These are phyloP conservation scores for Aspergillus sclerotiicarbonarius DNA, from an alignment of 495 filamentous ascomycete species.

Conservation along the genomic window DNA sequence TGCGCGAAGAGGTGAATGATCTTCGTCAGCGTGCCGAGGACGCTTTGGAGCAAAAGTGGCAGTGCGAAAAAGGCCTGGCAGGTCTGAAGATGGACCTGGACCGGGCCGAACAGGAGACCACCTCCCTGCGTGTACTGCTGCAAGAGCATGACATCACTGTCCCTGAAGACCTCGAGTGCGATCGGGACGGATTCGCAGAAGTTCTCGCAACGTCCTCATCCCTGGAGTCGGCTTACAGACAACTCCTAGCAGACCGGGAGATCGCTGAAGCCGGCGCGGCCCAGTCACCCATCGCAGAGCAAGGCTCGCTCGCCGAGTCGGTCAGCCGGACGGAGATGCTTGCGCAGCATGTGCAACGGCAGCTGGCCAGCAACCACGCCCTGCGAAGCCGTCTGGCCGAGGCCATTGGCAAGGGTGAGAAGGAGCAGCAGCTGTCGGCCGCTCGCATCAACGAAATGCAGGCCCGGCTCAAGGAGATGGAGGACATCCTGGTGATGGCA, in stretches of 20 bases:
- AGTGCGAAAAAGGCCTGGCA: conserved; percentile 88
- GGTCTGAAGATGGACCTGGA: conserved; percentile 98
- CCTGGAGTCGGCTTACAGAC: conserved; percentile 72
- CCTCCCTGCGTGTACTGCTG: conserved; percentile 72
- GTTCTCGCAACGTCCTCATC: conserved; percentile 65
- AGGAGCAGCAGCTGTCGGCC: conserved; percentile 75
- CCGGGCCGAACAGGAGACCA: conserved; percentile 88
- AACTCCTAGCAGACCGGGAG: conserved; percentile 79
- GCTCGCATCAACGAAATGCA: conserved; percentile 81
- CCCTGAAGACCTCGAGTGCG: conserved; percentile 43
- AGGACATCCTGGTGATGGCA: conserved; percentile 79
- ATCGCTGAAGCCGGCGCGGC: conserved; percentile 62
- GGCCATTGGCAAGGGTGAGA: conserved; percentile 82
- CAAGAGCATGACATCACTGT: conserved; percentile 83
- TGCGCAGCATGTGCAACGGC: conserved; percentile 68
- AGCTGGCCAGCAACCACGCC: conserved; percentile 71
- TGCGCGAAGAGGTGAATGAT: conserved; percentile 80
- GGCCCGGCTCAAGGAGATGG: conserved; percentile 69
- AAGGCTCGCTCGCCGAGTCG: conserved; percentile 64
- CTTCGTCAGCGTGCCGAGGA: conserved; percentile 90
- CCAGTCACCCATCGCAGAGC: conserved; percentile 61
- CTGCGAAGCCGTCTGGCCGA: conserved; percentile 79
- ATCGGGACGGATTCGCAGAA: conserved; percentile 47
- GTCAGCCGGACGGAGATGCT: conserved; percentile 76
- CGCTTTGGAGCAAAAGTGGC: conserved; percentile 93